Evolutionary conservation across 1,139 yeast species (phyloP).

Genomic region (Kodamaea plutei): DNA sequence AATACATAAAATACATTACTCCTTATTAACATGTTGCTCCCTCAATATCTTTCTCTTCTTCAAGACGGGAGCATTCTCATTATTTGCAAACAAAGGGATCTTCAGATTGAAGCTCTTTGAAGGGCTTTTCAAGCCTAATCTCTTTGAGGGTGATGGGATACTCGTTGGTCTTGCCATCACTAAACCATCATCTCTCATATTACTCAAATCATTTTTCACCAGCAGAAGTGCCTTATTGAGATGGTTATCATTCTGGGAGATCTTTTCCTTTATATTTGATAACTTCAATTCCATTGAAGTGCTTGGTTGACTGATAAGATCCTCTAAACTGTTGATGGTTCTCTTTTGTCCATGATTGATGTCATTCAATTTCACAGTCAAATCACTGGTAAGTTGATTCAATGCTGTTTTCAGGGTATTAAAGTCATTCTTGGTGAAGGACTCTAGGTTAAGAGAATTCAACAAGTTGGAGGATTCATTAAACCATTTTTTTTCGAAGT

Average conservation of each 20-base stretch:
- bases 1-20: constrained; percentile 1
- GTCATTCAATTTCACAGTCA: constrained; percentile 4
- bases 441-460: constrained; percentile 1
- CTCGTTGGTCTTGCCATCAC: neutral
- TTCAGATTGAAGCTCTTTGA: constrained; percentile 2
- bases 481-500: constrained; percentile 9
- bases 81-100: constrained; percentile 9
- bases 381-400: constrained; percentile 3
- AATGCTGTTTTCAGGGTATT: constrained; percentile 1
- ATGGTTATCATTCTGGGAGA: constrained; percentile 10
- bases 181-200: constrained; percentile 2
- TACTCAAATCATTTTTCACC: constrained; percentile 11
- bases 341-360: constrained; percentile 5
- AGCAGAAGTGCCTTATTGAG: constrained; percentile 8
- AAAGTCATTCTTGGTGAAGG: neutral
- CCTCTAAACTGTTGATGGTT: constrained; percentile 5
- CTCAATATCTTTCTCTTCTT: constrained; percentile 9
- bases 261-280: constrained; percentile 7
- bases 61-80: constrained; percentile 12
- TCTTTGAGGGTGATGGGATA: constrained; percentile 3
- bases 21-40: constrained; percentile 3
- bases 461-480: constrained; percentile 5
- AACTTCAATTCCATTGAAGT: constrained; percentile 6
- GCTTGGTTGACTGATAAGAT: constrained; percentile 3
- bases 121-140: constrained; percentile 1